Percentiles rank a stretch among this genome's conserved stretches.
Evolutionary conservation across 768 basidiomycete species (phyloP).

Genomic region (Phallus indusiatus): DNA sequence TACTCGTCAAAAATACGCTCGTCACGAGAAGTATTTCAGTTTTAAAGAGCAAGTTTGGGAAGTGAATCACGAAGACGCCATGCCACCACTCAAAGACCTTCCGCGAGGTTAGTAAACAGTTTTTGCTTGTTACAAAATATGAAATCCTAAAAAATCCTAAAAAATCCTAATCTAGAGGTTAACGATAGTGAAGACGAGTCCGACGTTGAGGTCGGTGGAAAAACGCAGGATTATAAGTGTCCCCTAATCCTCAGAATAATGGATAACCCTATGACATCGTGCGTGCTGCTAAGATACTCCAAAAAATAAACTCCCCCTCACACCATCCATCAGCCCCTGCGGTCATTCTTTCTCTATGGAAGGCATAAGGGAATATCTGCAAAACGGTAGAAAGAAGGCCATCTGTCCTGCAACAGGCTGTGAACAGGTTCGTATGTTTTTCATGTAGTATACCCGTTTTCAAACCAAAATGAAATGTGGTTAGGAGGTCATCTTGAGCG

Average conservation of each 20-base stretch:
- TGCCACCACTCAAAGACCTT: conserved; percentile 71
- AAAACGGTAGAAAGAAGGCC: conserved; percentile 21
- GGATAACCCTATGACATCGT: conserved; percentile 78
- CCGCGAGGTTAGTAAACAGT: conserved; percentile 43
- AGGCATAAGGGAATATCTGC: conserved; percentile 60
- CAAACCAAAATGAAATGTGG: not conserved
- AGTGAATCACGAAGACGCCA: conserved; percentile 48
- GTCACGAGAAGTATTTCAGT: conserved; percentile 43
- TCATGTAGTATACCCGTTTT: no score
- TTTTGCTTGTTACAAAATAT: not conserved
- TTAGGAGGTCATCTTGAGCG: conserved; percentile 39
- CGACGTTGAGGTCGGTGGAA: conserved; percentile 81
- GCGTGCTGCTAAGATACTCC: conserved; percentile 16
- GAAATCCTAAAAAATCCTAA: no score
- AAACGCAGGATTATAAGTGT: conserved; percentile 75
- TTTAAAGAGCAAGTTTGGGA: conserved; percentile 73
- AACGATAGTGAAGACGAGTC: conserved; percentile 78
- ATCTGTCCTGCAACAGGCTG: conserved; percentile 72
- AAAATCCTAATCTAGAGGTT: conserved; percentile 41
- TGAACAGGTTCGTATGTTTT: conserved; percentile 17
- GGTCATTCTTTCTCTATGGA: conserved; percentile 73
- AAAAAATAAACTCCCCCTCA: not conserved
- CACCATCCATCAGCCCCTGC: conserved; percentile 43
- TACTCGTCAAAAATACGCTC: conserved; percentile 70
- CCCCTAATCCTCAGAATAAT: conserved; percentile 65